Base-by-base conservation (phyloP, 164 flowering plant genomes). In the Stephania yunnanensis region DNA sequence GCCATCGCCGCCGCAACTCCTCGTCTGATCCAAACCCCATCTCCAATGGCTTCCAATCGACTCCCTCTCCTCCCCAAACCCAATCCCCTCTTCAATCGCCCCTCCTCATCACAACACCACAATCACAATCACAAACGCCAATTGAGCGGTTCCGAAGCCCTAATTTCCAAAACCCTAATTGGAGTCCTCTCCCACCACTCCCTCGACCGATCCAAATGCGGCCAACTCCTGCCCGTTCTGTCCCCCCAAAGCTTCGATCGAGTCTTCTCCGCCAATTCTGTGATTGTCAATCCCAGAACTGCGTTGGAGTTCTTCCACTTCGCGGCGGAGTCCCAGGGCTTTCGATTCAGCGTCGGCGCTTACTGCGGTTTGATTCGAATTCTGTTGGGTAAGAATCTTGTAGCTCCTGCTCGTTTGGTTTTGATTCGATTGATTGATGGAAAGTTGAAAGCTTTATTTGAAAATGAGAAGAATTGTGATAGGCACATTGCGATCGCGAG, bases 371-470 rank as follows among this genome's bases (percentile, higher is more conserved):
- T 93, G 78, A 85, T 93, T 74, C 85, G 77, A 73, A 44, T 89
- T 77, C 88, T 91, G 52, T 46, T 89, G 66, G 22, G 1, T 42
- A 80, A 85, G 15, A 79, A 82, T 77, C 81, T 83, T 31, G 70
- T 71, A 19, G 66, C 78, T 0, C 85, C 91, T 63, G 93, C 97
- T 15, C 81, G 93, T 36, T 78, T 85, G 81, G 78, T 91, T 46
- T 80, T 93, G 77, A 87, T 87, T 31, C 88, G 87, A n/a, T 79
- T 93, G 77, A 87, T 91, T 42, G 91, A 89, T 85, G 75, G 78
- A 66, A 89, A 89, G 69, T n/a, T 88, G 46, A 81, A 87, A 1
- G 83, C 77, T 73, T 72, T 68, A 55, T 80, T 80, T 76, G 74
- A 75, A 19, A 72, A 75, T 74, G 66, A 61, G n/a, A 61, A n/a